Evolutionary conservation across 306 rosid genomes (phyloP).

Genomic region (Leucaena leucocephala): DNA sequence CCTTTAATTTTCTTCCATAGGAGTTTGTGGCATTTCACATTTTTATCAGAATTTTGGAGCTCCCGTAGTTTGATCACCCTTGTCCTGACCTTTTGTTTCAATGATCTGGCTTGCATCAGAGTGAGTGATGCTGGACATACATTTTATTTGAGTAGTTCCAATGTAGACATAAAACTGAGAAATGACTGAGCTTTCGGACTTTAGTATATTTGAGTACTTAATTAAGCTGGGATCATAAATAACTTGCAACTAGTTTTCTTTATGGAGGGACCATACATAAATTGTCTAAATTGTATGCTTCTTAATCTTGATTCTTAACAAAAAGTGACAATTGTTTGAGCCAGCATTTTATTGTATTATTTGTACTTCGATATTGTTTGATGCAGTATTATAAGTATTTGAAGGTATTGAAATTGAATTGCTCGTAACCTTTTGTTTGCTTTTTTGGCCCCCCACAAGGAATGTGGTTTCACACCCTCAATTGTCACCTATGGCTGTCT

Average conservation of each 20-base stretch:
- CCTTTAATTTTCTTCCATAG: neutral
- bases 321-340: neutral
- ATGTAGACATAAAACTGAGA: neutral
- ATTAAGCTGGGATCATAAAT: constrained; percentile 14
- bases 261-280: neutral
- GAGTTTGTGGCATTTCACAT: neutral
- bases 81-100: neutral
- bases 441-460: constrained; percentile 45
- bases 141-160: neutral
- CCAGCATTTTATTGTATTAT: constrained; percentile 18
- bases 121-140: neutral
- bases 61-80: neutral
- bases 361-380: constrained; percentile 16
- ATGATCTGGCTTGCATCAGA: neutral
- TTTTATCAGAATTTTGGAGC: neutral
- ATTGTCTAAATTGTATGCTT: constrained; percentile 17
- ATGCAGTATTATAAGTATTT: constrained; percentile 8
- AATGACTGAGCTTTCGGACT: neutral
- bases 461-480: constrained; percentile 94
- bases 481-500: constrained; percentile 92
- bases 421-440: constrained; percentile 27
- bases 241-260: constrained; percentile 9
- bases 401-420: constrained; percentile 20
- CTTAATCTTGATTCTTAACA: constrained; percentile 24
- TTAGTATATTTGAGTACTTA: constrained; percentile 2